Evolutionary conservation across 306 rosid genomes (phyloP).

Genomic region (Acacia acuminata): DNA sequence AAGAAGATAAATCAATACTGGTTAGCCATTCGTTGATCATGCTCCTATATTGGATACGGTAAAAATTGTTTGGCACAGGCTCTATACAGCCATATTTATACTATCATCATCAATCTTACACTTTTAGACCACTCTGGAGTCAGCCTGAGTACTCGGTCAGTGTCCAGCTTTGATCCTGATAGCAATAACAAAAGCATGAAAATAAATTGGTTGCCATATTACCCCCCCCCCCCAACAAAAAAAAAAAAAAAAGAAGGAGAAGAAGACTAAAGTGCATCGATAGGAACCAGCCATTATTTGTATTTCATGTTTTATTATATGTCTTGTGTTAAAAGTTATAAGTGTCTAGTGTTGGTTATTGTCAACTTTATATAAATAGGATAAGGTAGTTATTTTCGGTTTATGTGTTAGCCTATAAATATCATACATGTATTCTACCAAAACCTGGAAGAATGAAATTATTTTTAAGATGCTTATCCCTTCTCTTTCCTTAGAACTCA

Average conservation of each 20-base stretch:
- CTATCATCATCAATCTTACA: constrained; percentile 58
- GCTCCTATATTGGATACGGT: not conserved
- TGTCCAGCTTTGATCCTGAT: constrained; percentile 69
- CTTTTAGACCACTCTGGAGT: constrained; percentile 87
- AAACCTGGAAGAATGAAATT: no score
- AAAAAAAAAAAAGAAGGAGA: not conserved
- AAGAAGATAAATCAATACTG: not conserved
- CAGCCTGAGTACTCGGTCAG: constrained; percentile 72
- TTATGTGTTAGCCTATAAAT: no score
- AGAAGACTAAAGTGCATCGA: constrained; percentile 6
- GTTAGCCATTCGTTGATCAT: constrained; percentile 15
- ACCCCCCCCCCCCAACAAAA: not conserved
- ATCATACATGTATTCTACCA: no score
- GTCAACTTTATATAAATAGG: no score
- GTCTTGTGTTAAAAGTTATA: no score
- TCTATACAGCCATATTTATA: constrained; percentile 20
- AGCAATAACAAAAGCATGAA: constrained; percentile 31
- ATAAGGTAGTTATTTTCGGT: no score
- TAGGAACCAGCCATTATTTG: no score
- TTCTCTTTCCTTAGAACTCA: no score
- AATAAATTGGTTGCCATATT: constrained; percentile 6
- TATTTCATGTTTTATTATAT: no score
- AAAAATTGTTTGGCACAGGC: not conserved
- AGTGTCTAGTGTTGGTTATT: no score
- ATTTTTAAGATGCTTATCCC: no score